Base-by-base conservation (phyloP, 305 asterid genomes). In the Fraxinus sp. region DNA sequence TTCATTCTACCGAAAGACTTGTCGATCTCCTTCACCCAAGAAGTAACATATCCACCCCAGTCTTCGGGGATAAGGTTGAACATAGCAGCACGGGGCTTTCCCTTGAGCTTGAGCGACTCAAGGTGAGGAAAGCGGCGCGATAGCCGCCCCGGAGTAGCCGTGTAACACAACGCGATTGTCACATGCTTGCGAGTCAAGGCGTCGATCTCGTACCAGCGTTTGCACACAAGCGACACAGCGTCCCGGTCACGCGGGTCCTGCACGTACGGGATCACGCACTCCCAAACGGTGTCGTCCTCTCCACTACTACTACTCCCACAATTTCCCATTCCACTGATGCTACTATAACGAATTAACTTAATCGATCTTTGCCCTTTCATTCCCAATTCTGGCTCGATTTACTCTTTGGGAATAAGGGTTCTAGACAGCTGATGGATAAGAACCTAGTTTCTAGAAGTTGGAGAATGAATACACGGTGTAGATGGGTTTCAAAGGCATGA, bases 41-140 rank as follows among this genome's bases (percentile, higher is more conserved):
- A 97, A 1, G 92, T 91, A 36, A 90, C 97, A 24, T 86, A 92
- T 7, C 99, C 98, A 5, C 98, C 99, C 99, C 99, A 96, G 74
- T 96, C 97, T 55, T 96, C 99, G 0, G 97, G 94, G 74, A 93
- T 96, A 86, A 96, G 64, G 82, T 94, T 94, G 49, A 93, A 96
- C 99, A 96, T 96, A 72, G 99, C 94, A 33, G 99, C 98, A 79
- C 99, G 97, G 78, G 99, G 99, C 93, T 93, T 94, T 8, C 99
- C 98, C 88, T 96, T 96, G 4, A 96, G 93, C 87, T 91, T 91
- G 81, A 96, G 84, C 78, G 99, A 96, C 88, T 95, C 97, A 11
- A 95, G 88, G 11, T 90, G 91, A 0, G 94, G 91, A 84, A 95
- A 95, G 74, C 99, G 88, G 36, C 78, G 55, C 3, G 93, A 88